Percentiles rank a stretch among this genome's conserved stretches.
phyloP scores from a whole-genome alignment of 176 grass and related monocot genomes.

The Musa itinerans region DNA sequence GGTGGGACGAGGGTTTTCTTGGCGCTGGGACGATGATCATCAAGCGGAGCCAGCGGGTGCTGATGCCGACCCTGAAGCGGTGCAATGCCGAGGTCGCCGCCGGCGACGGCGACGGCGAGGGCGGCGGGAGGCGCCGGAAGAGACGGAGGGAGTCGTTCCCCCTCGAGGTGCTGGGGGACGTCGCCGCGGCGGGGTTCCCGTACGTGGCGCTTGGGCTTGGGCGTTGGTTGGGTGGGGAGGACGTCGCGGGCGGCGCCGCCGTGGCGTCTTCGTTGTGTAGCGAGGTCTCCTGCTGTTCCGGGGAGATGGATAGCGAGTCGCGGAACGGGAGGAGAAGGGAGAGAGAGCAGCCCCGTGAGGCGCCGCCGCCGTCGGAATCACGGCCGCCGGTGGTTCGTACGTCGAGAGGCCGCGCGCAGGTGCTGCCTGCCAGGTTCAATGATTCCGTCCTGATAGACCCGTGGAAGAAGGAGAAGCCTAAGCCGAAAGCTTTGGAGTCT shows the following conservation, averaged over 20 bases:
- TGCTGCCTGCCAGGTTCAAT: constrained; percentile 74
- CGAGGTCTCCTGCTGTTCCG: constrained; percentile 5
- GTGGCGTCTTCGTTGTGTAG: constrained; percentile 13
- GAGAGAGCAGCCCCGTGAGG: not conserved
- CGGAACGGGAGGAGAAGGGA: not conserved
- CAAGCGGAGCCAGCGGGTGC: constrained; percentile 66
- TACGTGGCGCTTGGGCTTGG: constrained; percentile 46
- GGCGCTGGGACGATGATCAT: constrained; percentile 62
- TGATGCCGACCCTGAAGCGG: constrained; percentile 63
- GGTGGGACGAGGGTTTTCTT: not conserved
- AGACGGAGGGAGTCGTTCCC: constrained; percentile 66
- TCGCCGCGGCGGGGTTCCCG: constrained; percentile 46
- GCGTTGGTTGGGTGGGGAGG: constrained; percentile 18
- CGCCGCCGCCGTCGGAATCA: constrained; percentile 8
- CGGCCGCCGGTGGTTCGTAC: constrained; percentile 69
- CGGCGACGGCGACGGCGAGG: constrained; percentile 29
- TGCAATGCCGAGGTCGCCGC: constrained; percentile 56
- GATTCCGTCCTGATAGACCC: constrained; percentile 88
- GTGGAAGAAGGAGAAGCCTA: constrained; percentile 73
- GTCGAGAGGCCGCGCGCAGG: constrained; percentile 63
- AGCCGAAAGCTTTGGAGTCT: constrained; percentile 25
- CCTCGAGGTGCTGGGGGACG: constrained; percentile 74
- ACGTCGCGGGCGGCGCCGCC: constrained; percentile 14
- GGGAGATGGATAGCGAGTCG: constrained; percentile 6
- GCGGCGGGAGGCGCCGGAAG: constrained; percentile 35